Base-by-base conservation (phyloP, 2,329 filamentous ascomycete genomes). In the Ceratocystis alfenasii region DNA sequence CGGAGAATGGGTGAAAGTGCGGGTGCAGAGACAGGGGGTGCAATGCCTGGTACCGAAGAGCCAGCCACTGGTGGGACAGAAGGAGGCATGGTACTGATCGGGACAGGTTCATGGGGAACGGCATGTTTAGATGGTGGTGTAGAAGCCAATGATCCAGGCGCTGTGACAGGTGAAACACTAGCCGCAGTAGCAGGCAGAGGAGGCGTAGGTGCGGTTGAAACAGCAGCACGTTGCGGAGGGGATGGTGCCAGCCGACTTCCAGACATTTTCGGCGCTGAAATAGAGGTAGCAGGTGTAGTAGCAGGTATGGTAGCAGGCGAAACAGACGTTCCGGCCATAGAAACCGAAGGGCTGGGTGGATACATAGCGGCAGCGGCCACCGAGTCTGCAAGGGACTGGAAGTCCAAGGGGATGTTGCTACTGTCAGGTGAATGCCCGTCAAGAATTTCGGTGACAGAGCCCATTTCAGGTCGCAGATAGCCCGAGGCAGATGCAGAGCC, bases 361-460 rank as follows among this genome's bases (percentile, higher is more conserved):
- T 64, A 59, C 50, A 63, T 63, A 33, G 64, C 50, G 22, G 44
- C 53, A 10, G 36, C 20, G 41, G 48, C 48, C 33, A 41, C 60
- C 20, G 62, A 25, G 36, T 46, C 44, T 41, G 60, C 59, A 22
- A 63, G 46, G 2, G 59, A 57, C 46, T 59, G 30, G 25, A 66
- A 22, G 30, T 55, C 46, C 30, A 57, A 12, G 5, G 65, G 20
- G 17, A 41, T n/a, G 22, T 30, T 36, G 30, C 12, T 65, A 57
- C 10, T 33, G 15, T 82, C 78, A 2, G 78, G 76, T 1, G 76
- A 74, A 0, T 80, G 77, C 0, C 76, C 75, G 66, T 87, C 84
- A 45, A 81, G 77, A 12, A 87, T 76, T 72, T 87, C 84, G 30
- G 84, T 86, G 12, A 87, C 80, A 2, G 80, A 80, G 25, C 78